phyloP scores from a whole-genome alignment of 1,139 yeast species.

The Sugiyamaella pinicola region DNA sequence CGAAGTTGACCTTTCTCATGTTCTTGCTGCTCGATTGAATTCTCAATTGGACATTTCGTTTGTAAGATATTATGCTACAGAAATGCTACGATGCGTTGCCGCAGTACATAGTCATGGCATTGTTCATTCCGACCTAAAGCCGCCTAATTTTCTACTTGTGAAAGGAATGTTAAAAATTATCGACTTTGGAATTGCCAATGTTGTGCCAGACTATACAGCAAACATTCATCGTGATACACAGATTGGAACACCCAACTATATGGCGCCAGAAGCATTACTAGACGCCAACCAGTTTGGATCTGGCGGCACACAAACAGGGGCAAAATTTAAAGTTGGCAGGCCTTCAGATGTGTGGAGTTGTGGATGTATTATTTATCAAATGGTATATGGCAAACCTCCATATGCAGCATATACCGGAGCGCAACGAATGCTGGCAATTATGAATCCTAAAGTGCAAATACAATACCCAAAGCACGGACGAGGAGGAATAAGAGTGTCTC shows the following conservation, averaged over 20 bases:
- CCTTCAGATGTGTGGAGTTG: slow-evolving; percentile 99
- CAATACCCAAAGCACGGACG: slow-evolving; percentile 64
- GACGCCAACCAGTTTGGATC: slow-evolving; percentile 52
- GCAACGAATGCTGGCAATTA: slow-evolving; percentile 79
- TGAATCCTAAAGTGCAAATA: slow-evolving; percentile 83
- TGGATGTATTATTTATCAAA: slow-evolving; percentile 93
- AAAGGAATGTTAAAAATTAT: slow-evolving; percentile 83
- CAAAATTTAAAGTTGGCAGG: slow-evolving; percentile 74
- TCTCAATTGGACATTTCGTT: slow-evolving; percentile 66
- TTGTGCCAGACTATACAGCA: slow-evolving; percentile 89
- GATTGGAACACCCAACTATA: slow-evolving; percentile 94
- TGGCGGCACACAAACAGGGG: slow-evolving; percentile 27
- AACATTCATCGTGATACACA: slow-evolving; percentile 89
- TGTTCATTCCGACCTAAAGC: slow-evolving; percentile 93
- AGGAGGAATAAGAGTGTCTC: slow-evolving; percentile 67
- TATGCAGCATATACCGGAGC: slow-evolving; percentile 80
- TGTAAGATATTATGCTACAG: slow-evolving; percentile 78
- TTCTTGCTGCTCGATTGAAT: slow-evolving; percentile 60
- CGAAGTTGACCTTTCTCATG: slow-evolving; percentile 85
- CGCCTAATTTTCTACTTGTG: slow-evolving; percentile 90
- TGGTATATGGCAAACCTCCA: slow-evolving; percentile 93
- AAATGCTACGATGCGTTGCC: slow-evolving; percentile 77
- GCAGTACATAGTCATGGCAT: slow-evolving; percentile 88
- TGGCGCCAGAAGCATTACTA: slow-evolving; percentile 95
- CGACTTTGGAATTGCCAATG: slow-evolving; percentile 95